Evolutionary conservation across 176 grass and related monocot species (phyloP).

Genomic region (bread wheat (Triticum aestivum)): IWGSC_CS_RefSeq_v2.1 NC_057802.1:452744010-452744509

Average conservation of each 20-base stretch:
- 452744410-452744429: slow-evolving; percentile 68
- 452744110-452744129: neutral
- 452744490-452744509: neutral
- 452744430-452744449: slow-evolving; percentile 52
- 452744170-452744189: slow-evolving; percentile 16
- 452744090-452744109: slow-evolving; percentile 2
- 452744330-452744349: slow-evolving; percentile 93
- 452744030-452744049: neutral
- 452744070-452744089: neutral
- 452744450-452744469: slow-evolving; percentile 85
- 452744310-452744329: slow-evolving; percentile 64
- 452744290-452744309: slow-evolving; percentile 79
- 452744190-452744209: slow-evolving; percentile 87
- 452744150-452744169: neutral
- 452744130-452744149: neutral
- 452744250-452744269: slow-evolving; percentile 88
- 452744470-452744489: slow-evolving; percentile 72
- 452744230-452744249: slow-evolving; percentile 92
- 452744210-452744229: slow-evolving; percentile 91
- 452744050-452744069: neutral
- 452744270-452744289: slow-evolving; percentile 73
- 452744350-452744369: slow-evolving; percentile 96
- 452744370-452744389: slow-evolving; percentile 70
- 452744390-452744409: slow-evolving; percentile 76
- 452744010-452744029: no score